phyloP scores from a whole-genome alignment of 2,329 filamentous ascomycete species.

The Dothiorella sarmentorum region DNA sequence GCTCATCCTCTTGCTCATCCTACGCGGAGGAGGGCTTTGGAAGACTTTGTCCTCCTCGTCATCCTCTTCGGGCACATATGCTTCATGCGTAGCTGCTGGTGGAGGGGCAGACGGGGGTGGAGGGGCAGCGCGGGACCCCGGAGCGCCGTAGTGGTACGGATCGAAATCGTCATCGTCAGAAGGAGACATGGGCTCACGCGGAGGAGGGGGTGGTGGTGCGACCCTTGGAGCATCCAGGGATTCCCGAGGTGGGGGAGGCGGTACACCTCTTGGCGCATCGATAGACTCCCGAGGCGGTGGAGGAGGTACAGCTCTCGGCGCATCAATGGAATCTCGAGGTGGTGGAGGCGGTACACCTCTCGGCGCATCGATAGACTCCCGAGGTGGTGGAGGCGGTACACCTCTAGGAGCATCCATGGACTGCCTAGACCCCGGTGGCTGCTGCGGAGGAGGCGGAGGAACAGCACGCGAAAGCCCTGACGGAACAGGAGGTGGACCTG shows the following conservation, averaged over 20 bases:
- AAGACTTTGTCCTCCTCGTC: constrained; percentile 38
- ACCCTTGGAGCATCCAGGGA: constrained; percentile 42
- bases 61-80: constrained; percentile 24
- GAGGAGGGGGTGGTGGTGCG: constrained; percentile 58
- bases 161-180: constrained; percentile 64
- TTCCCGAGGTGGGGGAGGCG: constrained; percentile 56
- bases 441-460: constrained; percentile 55
- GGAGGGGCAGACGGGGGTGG: constrained; percentile 36
- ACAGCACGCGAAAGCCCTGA: constrained; percentile 40
- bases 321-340: constrained; percentile 65
- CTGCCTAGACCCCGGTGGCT: constrained; percentile 50
- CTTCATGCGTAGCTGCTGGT: constrained; percentile 26
- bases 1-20: constrained; percentile 13
- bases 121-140: constrained; percentile 31
- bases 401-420: constrained; percentile 70
- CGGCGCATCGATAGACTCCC: constrained; percentile 37
- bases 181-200: constrained; percentile 38
- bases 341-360: constrained; percentile 55
- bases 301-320: constrained; percentile 63
- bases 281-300: constrained; percentile 66
- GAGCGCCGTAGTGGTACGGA: constrained; percentile 53
- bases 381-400: constrained; percentile 63
- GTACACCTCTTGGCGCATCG: constrained; percentile 67
- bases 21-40: constrained; percentile 32
- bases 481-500: constrained; percentile 31